Base-by-base conservation (phyloP, 306 rosid genomes). In the Geum urbanum region DNA sequence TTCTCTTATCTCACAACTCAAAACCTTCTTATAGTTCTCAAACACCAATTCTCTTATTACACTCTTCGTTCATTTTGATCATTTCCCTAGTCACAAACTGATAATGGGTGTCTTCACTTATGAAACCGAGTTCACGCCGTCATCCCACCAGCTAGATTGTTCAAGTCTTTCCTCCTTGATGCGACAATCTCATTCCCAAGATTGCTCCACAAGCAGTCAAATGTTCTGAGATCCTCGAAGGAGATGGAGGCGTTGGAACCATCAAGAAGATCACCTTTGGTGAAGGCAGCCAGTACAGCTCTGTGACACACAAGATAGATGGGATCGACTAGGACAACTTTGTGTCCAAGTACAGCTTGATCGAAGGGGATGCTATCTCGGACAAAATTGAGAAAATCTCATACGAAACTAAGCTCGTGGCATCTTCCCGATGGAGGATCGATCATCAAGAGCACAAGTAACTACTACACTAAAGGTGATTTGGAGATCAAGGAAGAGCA, bases 181-280 rank as follows among this genome's bases (percentile, higher is more conserved):
- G 79, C 0, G 74, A 77, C 48, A 78, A 74, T 6, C 72, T 78
- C 13, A 58, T 82, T 47, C 82, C 85, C 5, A 74, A 64, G 69
- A 69, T 82, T 57, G 75, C 51, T 3, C 80, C 80, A 5, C 72
- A 74, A 7, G 80, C 80, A 15, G 40, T 82, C 9, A 43, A 71
- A 32, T 12, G 73, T 24, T 0, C 59, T 35, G 78, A 82, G 22
- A 67, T 71, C 46, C 1, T 82, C 11, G 70, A 78, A 47, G 85
- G 82, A 47, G 68, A 78, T 41, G 82, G 82, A n/a, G 77, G 77
- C 3, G 65, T 43, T 4, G 85, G 82, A 9, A 66, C 82, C 72
- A 77, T 81, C 72, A 81, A 71, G 73, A 77, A 81, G 77, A 54
- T 81, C 32, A 70, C 55, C 43, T 73, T 81, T 7, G 71, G 48